These are phyloP conservation scores for Colletotrichum sojae DNA, from an alignment of 2,329 filamentous ascomycete species.

Conservation along the genomic window DNA sequence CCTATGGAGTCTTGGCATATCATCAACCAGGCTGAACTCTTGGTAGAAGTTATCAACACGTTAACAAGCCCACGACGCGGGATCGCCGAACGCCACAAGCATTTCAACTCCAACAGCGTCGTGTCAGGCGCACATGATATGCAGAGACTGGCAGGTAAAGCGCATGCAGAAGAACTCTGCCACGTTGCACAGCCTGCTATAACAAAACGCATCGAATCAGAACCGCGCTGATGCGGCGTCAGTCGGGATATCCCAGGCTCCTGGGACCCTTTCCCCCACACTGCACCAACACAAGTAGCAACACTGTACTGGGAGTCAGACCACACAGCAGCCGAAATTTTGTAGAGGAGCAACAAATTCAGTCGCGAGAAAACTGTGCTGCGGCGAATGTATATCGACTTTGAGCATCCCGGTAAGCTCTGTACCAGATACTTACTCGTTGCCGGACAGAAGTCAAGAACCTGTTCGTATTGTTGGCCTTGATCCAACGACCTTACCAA, in stretches of 20 bases:
- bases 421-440: background rate
- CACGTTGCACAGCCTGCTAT: background rate
- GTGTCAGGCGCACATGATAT: background rate
- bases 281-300: background rate
- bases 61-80: background rate
- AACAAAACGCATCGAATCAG: constrained; percentile 6
- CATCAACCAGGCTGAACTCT: too few relatives aligned
- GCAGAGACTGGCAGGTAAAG: background rate
- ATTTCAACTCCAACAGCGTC: background rate
- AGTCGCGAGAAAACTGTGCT: background rate
- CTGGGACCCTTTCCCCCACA: background rate
- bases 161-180: background rate
- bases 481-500: background rate
- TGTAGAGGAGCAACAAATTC: background rate
- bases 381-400: background rate
- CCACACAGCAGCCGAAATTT: background rate
- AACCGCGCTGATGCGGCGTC: background rate
- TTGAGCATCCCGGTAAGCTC: background rate
- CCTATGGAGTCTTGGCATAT: background rate
- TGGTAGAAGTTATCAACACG: background rate
- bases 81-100: background rate
- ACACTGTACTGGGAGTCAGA: background rate
- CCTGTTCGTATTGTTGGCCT: background rate
- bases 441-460: background rate
- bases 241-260: background rate